Evolutionary conservation across 1,284 basidiomycete genomes (phyloP), one percentile per base, ranked within the genome.

Genomic region (Rhodotorula sp.): DNA sequence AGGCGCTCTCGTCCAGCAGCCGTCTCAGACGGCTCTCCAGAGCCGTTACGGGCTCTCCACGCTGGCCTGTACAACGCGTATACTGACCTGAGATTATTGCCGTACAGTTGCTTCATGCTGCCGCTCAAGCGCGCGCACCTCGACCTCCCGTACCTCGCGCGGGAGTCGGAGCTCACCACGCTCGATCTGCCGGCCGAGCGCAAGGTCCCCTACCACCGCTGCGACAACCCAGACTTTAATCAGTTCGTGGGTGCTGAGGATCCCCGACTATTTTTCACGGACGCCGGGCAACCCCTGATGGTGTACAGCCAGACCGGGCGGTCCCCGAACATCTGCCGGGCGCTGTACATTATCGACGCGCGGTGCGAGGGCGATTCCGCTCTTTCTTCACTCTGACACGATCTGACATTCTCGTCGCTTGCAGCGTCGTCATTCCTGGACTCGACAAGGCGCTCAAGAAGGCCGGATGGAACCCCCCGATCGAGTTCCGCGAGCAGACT

Each of bases 191-290:
- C 72, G 9, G 72, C 72, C 7, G 27, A 72, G 57, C 63, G 72
- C 23, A 68, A 72, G 42, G 67, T 74, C 50, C 66, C 68, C 8
- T 74, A 66, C 46, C 62, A 64, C 25, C 70, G 72, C 5, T 74
- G 72, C 46, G 60, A 54, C 56, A 60, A 71, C 14, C 45, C 58
- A 4, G 58, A 52, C 12, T 71, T 49, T 25, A 62, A 73, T 19
- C 64, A 71, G 49, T 74, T 74, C 45, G 62, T 74, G 23, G 73
- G 73, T 3, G 61, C 70, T 17, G 73, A 74, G 34, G 73, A 74
- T 52, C 70, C 73, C 8, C 63, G 71, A 10, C 64, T 74, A 7
- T 74, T 74, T 61, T 67, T 74, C 50, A 72, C 71, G 23, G 66
- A 72, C 58, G 67, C 69, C 58, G 73, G 73, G 7, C 67, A 68